These are phyloP conservation scores for Penicillium ochrochloron DNA, from an alignment of 495 filamentous ascomycete genomes.

Conservation along the genomic window DNA sequence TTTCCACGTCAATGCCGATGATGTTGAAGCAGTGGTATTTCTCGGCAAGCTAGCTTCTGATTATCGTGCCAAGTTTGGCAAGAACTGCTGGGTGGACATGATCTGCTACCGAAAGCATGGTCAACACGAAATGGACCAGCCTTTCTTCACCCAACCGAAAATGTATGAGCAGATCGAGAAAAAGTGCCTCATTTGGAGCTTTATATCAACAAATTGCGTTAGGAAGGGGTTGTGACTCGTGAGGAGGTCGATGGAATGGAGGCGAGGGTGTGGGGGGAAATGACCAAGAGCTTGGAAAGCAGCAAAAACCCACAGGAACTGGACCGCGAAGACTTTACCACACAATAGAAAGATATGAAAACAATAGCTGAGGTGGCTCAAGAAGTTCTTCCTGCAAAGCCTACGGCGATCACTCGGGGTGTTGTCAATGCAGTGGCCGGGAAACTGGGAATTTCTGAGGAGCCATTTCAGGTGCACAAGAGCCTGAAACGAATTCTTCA, in stretches of 20 bases:
- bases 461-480: slow-evolving; percentile 3
- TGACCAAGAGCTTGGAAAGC: not conserved
- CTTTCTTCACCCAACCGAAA: slow-evolving; percentile 1
- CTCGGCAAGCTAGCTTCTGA: slow-evolving; percentile 1
- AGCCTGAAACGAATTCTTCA: not conserved
- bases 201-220: not conserved
- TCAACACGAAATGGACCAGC: slow-evolving; percentile 10
- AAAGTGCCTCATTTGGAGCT: not conserved
- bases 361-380: not conserved
- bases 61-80: slow-evolving; percentile 6
- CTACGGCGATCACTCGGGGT: not conserved
- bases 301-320: not conserved
- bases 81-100: slow-evolving; percentile 6
- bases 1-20: slow-evolving; percentile 6
- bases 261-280: not conserved
- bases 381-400: not conserved
- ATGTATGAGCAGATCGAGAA: slow-evolving; percentile 6
- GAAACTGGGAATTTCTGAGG: not conserved
- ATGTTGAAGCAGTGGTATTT: slow-evolving; percentile 9
- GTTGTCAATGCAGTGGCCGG: not conserved
- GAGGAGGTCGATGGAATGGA: not conserved
- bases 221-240: not conserved
- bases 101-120: slow-evolving; percentile 5
- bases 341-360: slow-evolving; percentile 1
- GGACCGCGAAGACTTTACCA: not conserved